phyloP scores from a whole-genome alignment of 441 rosid species.

The Corymbia calophylla region DNA sequence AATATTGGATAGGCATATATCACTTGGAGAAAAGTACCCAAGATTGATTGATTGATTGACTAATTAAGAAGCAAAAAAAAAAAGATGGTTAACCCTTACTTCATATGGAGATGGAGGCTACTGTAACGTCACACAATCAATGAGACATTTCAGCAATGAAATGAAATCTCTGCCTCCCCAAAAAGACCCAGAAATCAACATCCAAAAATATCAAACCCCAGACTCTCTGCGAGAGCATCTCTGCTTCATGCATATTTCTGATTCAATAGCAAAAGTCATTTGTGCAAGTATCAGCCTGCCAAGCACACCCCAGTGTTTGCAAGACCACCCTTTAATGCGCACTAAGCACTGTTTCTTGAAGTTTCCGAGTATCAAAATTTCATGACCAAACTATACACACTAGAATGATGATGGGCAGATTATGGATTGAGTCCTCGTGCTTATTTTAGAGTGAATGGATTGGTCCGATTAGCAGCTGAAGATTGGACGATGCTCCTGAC shows the following conservation, averaged over 20 bases:
- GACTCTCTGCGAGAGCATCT: not conserved
- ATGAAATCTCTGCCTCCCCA: not conserved
- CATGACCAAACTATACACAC: not conserved
- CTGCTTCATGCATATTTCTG: not conserved
- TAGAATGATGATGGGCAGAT: not conserved
- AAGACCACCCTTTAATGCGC: not conserved
- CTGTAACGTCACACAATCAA: not conserved
- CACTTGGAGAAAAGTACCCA: not conserved
- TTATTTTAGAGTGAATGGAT: not conserved
- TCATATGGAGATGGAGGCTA: not conserved
- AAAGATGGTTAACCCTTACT: not conserved
- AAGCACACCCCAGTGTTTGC: not conserved
- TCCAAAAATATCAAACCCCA: not conserved
- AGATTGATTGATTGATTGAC: not conserved
- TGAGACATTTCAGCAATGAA: not conserved
- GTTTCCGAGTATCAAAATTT: not conserved
- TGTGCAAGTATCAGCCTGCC: not conserved
- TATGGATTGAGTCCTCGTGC: not conserved
- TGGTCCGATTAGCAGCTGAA: not conserved
- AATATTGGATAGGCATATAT: not conserved
- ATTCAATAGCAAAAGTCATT: not conserved
- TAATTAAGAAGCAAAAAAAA: not conserved
- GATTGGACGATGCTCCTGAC: not conserved
- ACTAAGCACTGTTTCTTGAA: not conserved
- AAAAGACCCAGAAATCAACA: not conserved